Conservation (phyloP, 495 filamentous ascomycete species). For the Talaromyces proteolyticus region DNA sequence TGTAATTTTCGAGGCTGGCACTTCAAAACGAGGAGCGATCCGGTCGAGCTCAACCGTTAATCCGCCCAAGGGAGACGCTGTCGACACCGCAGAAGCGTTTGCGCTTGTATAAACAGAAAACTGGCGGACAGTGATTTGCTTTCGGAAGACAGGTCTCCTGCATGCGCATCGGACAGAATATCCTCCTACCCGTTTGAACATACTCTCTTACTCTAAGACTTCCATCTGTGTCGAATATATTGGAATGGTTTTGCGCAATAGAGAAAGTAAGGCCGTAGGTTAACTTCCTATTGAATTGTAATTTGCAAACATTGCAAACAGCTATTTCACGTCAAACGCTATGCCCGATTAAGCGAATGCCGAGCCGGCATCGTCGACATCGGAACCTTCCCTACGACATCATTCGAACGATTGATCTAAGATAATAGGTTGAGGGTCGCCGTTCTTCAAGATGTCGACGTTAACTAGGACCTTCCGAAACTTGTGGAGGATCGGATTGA, state of each 20-base stretch:
- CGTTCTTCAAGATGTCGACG: slow-evolving; percentile 74
- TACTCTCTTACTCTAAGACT: slow-evolving; percentile 6
- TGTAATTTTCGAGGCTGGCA: slow-evolving; percentile 71
- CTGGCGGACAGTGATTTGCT: slow-evolving; percentile 29
- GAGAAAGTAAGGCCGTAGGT: slow-evolving; percentile 2
- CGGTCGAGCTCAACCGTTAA: slow-evolving; percentile 80
- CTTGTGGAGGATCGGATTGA: slow-evolving; percentile 78
- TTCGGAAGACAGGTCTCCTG: slow-evolving; percentile 23
- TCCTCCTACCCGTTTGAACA: slow-evolving; percentile 38
- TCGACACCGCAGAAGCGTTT: slow-evolving; percentile 18
- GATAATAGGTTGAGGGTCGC: neutral
- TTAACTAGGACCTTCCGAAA: slow-evolving; percentile 81
- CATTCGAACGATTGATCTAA: neutral
- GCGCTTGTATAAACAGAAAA: slow-evolving; percentile 30
- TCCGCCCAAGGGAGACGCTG: slow-evolving; percentile 36
- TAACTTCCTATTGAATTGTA: slow-evolving; percentile 17
- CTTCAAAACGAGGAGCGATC: slow-evolving; percentile 82
- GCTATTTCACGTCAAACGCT: slow-evolving; percentile 8
- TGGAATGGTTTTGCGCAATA: no score
- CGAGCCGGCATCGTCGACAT: slow-evolving; percentile 14
- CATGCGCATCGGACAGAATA: slow-evolving; percentile 28
- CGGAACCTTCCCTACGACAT: slow-evolving; percentile 6
- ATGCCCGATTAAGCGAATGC: slow-evolving; percentile 13
- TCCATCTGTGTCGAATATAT: neutral
- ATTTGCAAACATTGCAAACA: slow-evolving; percentile 38